Percentiles rank a stretch among this genome's conserved stretches.
These are phyloP conservation scores for Periconia macrospinosa DNA, from an alignment of 2,329 filamentous ascomycete genomes.

Conservation along the genomic window DNA sequence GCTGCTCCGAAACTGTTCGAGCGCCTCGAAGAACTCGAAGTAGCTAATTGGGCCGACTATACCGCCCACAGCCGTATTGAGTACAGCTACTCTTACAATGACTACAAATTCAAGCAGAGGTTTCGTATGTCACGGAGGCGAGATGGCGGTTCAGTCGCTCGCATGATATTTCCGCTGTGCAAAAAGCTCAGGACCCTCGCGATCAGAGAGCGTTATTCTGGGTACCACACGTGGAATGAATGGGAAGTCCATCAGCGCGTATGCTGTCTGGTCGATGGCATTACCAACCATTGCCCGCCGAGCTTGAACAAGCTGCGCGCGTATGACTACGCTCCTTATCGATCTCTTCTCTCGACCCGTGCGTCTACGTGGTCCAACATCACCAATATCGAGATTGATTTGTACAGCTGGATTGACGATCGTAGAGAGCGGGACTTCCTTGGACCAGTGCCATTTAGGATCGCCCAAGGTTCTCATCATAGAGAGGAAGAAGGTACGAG, in stretches of 20 bases:
- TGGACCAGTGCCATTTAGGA: slow-evolving; percentile 35
- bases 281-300: slow-evolving; percentile 31
- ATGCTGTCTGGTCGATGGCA: slow-evolving; percentile 38
- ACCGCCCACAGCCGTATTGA: slow-evolving; percentile 39
- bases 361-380: slow-evolving; percentile 33
- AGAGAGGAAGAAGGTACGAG: slow-evolving; percentile 29
- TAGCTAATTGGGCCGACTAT: slow-evolving; percentile 42
- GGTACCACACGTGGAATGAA: slow-evolving; percentile 41
- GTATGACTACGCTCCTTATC: slow-evolving; percentile 39
- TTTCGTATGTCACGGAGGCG: slow-evolving; percentile 38
- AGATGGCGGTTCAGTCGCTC: slow-evolving; percentile 37
- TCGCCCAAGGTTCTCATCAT: slow-evolving; percentile 36
- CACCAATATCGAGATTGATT: slow-evolving; percentile 33
- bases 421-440: slow-evolving; percentile 35
- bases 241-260: slow-evolving; percentile 43
- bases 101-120: slow-evolving; percentile 40
- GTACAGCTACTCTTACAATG: slow-evolving; percentile 41
- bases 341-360: slow-evolving; percentile 38
- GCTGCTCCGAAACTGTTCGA: slow-evolving; percentile 35
- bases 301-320: slow-evolving; percentile 36
- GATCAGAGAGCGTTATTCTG: slow-evolving; percentile 37
- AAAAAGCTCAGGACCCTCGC: slow-evolving; percentile 33
- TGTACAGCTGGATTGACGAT: slow-evolving; percentile 40
- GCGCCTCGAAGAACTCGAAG: slow-evolving; percentile 37
- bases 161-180: slow-evolving; percentile 36